Evolutionary conservation across 768 basidiomycete species (phyloP), one percentile per base, ranked within the genome.

Genomic region (Multifurca ochricompacta): DNA sequence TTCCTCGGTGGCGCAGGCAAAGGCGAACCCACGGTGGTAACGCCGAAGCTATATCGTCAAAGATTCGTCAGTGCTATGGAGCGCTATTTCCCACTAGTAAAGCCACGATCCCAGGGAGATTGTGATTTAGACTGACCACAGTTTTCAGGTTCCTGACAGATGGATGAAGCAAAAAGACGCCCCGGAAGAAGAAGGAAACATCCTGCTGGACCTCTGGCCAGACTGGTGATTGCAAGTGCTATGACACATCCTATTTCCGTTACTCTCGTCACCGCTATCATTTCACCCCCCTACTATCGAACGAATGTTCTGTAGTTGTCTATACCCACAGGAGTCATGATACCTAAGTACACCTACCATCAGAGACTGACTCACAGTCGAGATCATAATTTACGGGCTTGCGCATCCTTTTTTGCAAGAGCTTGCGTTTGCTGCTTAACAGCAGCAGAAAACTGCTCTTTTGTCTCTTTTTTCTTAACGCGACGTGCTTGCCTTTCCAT

Each of bases 21-120:
- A 63, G 92, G 91, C 9, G 95, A 95, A 60, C 95, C 96, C 0
- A 98, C 95, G 0, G 94, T 99, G 63, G 89, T 97, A 23, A 95
- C 93, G 3, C 95, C 95, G 2, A 92, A 85, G 66, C 91, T 94
- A 68, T 98, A 98, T 72, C 77, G 89, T 62, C 86, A 90, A 52
- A 79, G 90, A 30, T 92, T 92, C 68, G 73, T 87, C 56, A 82
- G 81, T 59, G 89, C 90, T 0, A 91, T 91, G 90, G 90, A 92
- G 63, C 78, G 89, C 35, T 92, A 92, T 67, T 90, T 92, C 65
- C 87, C 89, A 41, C 61, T 92, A 70, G 91, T 91, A 60, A 67
- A 79, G 71, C 13, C 18, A 13, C 9, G 30, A 31, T 34, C 34
- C 32, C 50, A 31, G 27, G 31, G 23, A 34, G 16, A 37, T 21